phyloP scores from a whole-genome alignment of 495 filamentous ascomycete genomes.

The Penicillium lagena region DNA sequence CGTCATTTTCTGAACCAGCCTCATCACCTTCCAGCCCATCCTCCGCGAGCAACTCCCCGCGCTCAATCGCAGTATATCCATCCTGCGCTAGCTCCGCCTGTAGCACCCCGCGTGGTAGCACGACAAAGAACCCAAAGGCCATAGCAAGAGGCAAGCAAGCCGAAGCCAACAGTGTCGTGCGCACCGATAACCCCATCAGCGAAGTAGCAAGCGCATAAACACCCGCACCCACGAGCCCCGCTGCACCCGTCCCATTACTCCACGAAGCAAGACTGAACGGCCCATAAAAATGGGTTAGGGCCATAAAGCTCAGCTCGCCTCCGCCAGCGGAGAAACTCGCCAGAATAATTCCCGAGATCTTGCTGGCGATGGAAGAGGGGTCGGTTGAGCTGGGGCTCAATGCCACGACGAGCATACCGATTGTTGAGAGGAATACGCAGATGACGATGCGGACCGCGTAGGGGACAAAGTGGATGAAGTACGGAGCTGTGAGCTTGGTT shows the following conservation, averaged over 20 bases:
- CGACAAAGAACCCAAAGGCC: constrained; percentile 74
- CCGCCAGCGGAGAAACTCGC: constrained; percentile 77
- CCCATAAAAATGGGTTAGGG: constrained; percentile 90
- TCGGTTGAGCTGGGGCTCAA: constrained; percentile 58
- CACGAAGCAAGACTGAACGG: constrained; percentile 85
- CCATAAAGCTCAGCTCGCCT: constrained; percentile 85
- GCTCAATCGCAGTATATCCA: constrained; percentile 25
- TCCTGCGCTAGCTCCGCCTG: constrained; percentile 12
- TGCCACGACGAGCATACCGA: constrained; percentile 86
- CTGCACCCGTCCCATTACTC: constrained; percentile 89
- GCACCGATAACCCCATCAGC: constrained; percentile 64
- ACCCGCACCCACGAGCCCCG: constrained; percentile 80
- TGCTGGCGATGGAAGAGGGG: constrained; percentile 57
- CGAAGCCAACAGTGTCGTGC: constrained; percentile 63
- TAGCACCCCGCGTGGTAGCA: constrained; percentile 64
- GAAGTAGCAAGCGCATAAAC: constrained; percentile 81
- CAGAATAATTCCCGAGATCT: constrained; percentile 78
- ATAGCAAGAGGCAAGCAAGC: constrained; percentile 76
- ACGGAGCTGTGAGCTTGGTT: constrained; percentile 82
- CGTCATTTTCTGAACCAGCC: constrained; percentile 25
- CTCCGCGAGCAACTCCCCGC: constrained; percentile 35
- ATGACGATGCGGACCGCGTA: constrained; percentile 69
- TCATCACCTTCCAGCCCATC: constrained; percentile 29
- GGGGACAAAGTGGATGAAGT: constrained; percentile 83
- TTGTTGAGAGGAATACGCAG: constrained; percentile 62